Conservation (phyloP, 2,329 filamentous ascomycete species). For the Trichothecium roseum region DNA sequence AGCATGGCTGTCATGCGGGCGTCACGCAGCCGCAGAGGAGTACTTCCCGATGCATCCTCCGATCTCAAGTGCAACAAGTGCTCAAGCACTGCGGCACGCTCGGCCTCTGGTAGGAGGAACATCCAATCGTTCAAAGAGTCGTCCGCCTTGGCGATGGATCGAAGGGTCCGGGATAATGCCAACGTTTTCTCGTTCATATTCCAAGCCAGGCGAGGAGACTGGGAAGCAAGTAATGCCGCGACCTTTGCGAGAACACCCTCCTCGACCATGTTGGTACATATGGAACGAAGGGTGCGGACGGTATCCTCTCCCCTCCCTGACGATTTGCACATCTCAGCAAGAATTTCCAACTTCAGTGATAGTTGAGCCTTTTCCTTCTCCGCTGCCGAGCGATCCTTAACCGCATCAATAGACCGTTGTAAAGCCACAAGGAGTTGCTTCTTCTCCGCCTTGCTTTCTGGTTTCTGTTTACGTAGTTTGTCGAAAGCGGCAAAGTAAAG, state of each 20-base stretch:
- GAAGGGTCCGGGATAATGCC: constrained; percentile 47
- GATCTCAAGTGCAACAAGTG: constrained; percentile 44
- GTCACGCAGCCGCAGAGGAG: constrained; percentile 30
- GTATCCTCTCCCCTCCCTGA: constrained; percentile 46
- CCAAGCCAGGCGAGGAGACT: constrained; percentile 45
- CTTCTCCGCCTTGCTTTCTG: constrained; percentile 23
- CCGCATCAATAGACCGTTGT: constrained; percentile 51
- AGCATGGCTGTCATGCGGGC: constrained; percentile 36
- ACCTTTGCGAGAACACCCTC: constrained; percentile 46
- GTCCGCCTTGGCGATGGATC: constrained; percentile 49
- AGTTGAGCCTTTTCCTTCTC: constrained; percentile 53
- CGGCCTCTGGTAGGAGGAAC: constrained; percentile 36
- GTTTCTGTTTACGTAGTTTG: constrained; percentile 33
- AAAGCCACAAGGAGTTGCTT: constrained; percentile 44
- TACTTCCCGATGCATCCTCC: constrained; percentile 20
- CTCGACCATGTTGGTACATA: constrained; percentile 52
- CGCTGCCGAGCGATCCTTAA: constrained; percentile 39
- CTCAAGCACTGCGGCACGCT: constrained; percentile 49
- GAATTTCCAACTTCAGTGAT: constrained; percentile 53
- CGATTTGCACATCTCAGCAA: constrained; percentile 49
- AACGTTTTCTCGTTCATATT: constrained; percentile 35
- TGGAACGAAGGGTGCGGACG: constrained; percentile 44
- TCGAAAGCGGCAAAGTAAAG: constrained; percentile 58
- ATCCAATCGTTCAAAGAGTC: constrained; percentile 47
- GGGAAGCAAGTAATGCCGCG: constrained; percentile 34